Base-by-base conservation (phyloP, 345 rosid species). In the Gossypium arboreum region DNA sequence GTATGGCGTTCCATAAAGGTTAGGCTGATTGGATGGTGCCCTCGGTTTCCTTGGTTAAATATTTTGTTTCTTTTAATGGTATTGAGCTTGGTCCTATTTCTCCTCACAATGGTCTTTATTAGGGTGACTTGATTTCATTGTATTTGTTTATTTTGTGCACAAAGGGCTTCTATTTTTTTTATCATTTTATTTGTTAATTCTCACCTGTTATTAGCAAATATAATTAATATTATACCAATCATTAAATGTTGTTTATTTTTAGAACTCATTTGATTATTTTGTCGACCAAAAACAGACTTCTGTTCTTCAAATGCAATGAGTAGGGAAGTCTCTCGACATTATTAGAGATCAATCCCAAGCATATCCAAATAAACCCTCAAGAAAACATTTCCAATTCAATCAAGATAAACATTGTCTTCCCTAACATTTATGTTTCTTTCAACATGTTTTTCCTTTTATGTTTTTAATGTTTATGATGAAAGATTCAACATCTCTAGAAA, bases 351-450 rank as follows among this genome's bases (percentile, higher is more conserved):
- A 47, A 45, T 47, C 20, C 57, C 59, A 12, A 48, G 41, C 15
- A 47, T 63, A n/a, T 39, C 29, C 29, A 27, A 27, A 27, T 27
- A 27, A 27, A 27, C 29, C 29, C 29, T 27, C 4, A 27, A 27
- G 29, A 27, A 27, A 27, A 27, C 45, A 18, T 27, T 48, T 25
- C 57, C 58, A 50, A 25, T 16, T 50, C 58, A 50, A 48, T 68
- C 58, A 50, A 50, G 72, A 44, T 68, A 50, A 25, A 47, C 63
- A 51, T 24, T 65, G 29, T 72, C 52, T 39, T 44, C 65, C 65
- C 20, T 56, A 3, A 12, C 15, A 15, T 72, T 43, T 72, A 27
- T 25, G 12, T 13, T 56, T 25, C 4, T 43, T 16, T 13, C 12
- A 10, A n/a, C 75, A 39, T 20, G 29, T 27, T 27, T 27, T 27